These are phyloP conservation scores for Russula foetens DNA, from an alignment of 768 basidiomycete genomes.

Conservation along the genomic window DNA sequence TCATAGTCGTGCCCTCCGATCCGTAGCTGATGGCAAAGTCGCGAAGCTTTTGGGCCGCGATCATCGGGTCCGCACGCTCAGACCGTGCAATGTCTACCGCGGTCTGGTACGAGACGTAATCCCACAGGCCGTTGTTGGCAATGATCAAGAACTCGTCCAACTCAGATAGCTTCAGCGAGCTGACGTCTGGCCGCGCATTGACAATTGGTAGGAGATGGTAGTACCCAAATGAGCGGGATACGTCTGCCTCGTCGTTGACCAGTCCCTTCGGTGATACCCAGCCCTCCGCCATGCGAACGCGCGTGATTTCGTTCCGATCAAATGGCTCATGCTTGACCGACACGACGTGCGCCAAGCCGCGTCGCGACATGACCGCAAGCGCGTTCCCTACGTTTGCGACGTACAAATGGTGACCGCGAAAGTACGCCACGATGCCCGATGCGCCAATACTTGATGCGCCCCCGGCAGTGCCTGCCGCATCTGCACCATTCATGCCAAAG, in stretches of 20 bases:
- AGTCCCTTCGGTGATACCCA: conserved; percentile 89
- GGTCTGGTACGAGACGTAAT: conserved; percentile 87
- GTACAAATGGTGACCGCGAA: conserved; percentile 70
- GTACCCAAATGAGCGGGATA: conserved; percentile 92
- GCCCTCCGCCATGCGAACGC: conserved; percentile 89
- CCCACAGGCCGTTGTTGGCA: conserved; percentile 90
- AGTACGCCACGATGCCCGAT: conserved; percentile 81
- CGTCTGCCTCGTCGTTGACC: conserved; percentile 86
- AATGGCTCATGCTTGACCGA: conserved; percentile 86
- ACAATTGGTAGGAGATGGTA: conserved; percentile 85
- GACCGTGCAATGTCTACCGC: conserved; percentile 92
- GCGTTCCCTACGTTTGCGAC: conserved; percentile 88
- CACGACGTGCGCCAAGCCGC: conserved; percentile 64
- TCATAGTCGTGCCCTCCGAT: conserved; percentile 89
- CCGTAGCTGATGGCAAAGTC: conserved; percentile 98
- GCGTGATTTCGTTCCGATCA: conserved; percentile 69
- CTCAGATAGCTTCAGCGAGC: conserved; percentile 58
- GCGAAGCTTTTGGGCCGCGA: conserved; percentile 92
- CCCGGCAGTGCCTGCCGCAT: conserved; percentile 22
- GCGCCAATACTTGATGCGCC: conserved; percentile 62
- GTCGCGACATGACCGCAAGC: conserved; percentile 75
- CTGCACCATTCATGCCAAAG: conserved; percentile 32
- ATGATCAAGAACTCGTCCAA: conserved; percentile 96
- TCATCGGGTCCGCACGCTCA: conserved; percentile 64
- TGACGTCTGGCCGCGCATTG: conserved; percentile 81